Evolutionary conservation across 2,329 filamentous ascomycete species (phyloP).

Genomic region (Alternaria arborescens): DNA sequence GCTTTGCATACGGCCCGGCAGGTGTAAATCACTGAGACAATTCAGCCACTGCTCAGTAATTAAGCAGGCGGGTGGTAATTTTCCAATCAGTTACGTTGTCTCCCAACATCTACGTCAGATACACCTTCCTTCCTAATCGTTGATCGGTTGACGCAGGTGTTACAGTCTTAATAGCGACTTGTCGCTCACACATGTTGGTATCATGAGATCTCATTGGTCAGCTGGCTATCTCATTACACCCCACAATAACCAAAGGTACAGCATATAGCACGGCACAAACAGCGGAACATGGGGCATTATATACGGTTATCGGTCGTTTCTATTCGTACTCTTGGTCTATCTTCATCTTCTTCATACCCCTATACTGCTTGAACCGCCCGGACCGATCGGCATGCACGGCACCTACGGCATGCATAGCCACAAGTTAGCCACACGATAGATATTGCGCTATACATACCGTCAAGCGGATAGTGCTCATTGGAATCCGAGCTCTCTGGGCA

Average conservation of each 20-base stretch:
- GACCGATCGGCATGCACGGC: background rate
- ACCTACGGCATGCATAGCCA: conserved; percentile 4
- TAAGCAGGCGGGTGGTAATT: background rate
- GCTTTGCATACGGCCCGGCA: background rate
- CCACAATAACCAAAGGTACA: background rate
- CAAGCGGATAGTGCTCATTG: background rate
- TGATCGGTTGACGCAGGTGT: background rate
- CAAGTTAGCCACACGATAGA: background rate
- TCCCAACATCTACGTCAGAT: background rate
- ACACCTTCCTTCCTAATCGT: background rate
- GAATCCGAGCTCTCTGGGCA: background rate
- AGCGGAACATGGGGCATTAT: background rate
- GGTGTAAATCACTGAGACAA: background rate
- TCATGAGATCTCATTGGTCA: conserved; percentile 17
- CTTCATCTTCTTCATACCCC: background rate
- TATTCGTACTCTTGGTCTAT: background rate
- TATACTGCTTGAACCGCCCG: background rate
- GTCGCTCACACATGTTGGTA: conserved; percentile 15
- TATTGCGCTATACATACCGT: background rate
- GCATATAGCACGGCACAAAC: background rate
- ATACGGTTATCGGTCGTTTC: background rate
- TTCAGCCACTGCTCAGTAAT: too few species aligned
- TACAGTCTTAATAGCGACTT: background rate
- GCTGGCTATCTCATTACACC: background rate
- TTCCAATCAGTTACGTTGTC: background rate